A percentile compares a stretch with the other conserved stretches of the same genome.
Evolutionary conservation across 495 filamentous ascomycete species (phyloP).

Genomic region (Penicillium maclennaniae): DNA sequence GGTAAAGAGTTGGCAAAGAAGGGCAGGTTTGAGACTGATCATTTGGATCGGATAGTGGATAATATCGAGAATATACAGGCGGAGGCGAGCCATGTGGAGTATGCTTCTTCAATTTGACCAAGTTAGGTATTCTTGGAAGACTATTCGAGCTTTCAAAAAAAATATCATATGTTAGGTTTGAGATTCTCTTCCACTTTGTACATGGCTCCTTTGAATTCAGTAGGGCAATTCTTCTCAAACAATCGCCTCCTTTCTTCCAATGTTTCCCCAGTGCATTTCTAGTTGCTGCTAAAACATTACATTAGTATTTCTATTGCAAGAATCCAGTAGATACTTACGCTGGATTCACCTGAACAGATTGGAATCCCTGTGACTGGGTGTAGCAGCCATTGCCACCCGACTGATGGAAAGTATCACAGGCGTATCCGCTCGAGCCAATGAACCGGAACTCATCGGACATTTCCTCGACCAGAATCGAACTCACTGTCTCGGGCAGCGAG

Average conservation of each 20-base stretch:
- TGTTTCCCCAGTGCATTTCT: too few species aligned
- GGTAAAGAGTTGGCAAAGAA: slow-evolving; percentile 5
- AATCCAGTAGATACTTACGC: neutral
- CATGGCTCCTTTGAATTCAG: too few species aligned
- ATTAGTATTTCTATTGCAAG: neutral
- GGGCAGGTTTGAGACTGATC: slow-evolving; percentile 5
- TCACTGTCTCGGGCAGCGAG: neutral
- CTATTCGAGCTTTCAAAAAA: too few species aligned
- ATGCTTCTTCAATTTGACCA: neutral
- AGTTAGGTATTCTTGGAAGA: too few species aligned
- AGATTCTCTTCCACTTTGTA: too few species aligned
- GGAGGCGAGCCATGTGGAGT: neutral
- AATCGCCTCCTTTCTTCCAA: too few species aligned
- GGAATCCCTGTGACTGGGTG: slow-evolving; percentile 3
- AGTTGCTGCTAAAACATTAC: too few species aligned
- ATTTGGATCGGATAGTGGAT: slow-evolving; percentile 2
- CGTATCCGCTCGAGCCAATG: neutral
- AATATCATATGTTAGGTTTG: too few species aligned
- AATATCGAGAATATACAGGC: slow-evolving; percentile 2
- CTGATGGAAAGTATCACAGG: slow-evolving; percentile 1
- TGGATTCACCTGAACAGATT: neutral
- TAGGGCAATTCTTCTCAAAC: too few species aligned
- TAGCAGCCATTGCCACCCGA: slow-evolving; percentile 10
- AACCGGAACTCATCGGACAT: slow-evolving; percentile 5
- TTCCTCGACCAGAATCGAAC: slow-evolving; percentile 1